Base-by-base conservation (phyloP, 2,329 filamentous ascomycete genomes). In the Tolypocladium ophioglossoides region DNA sequence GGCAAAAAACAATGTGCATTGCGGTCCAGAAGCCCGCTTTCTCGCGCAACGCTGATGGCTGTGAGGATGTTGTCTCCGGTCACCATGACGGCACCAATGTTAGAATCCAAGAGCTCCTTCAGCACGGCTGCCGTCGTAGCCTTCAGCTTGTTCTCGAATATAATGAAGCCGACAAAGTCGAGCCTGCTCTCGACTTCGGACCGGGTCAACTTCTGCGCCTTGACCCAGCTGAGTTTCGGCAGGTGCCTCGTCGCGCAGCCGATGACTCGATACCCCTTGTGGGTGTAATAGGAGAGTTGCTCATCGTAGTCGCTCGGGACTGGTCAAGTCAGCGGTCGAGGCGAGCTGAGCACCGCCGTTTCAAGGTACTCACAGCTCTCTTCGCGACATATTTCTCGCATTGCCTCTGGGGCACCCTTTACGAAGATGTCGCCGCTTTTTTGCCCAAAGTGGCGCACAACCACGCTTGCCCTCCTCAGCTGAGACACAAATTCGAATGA, bases 141-240 rank as follows among this genome's bases (percentile, higher is more conserved):
- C 69, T 99, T 99, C 57, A 99, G 75, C 72, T 99, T 99, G 73
- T 99, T 99, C 72, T 99, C 94, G 63, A 99, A 99, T 53, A 99
- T 86, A 65, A 99, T 97, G 72, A 99, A 99, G 6, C 94, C 94
- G 38, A 91, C 80, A 65, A 99, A 97, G 48, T 92, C 84, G 12
- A 99, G 79, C 35, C 84, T 78, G 3, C 82, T 86, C 69, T 99
- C 94, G 10, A 88, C 91, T 52, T 96, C 88, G 40, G 84, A 74
- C 34, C 94, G 86, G 61, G 84, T 87, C 86, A 97, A 91, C 73
- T 95, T 96, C 65, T 97, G 91, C 8, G 91, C 85, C 67, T 95
- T 95, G 53, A 96, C 83, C 91, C 91, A 96, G 63, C 86, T 95
- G 35, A 97, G 77, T 65, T 91, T 94, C 54, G 84, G 82, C 52